Evolutionary conservation across 1,284 basidiomycete species (phyloP), one percentile per base, ranked within the genome.

Genomic region (Cryptococcus hybrid): DNA sequence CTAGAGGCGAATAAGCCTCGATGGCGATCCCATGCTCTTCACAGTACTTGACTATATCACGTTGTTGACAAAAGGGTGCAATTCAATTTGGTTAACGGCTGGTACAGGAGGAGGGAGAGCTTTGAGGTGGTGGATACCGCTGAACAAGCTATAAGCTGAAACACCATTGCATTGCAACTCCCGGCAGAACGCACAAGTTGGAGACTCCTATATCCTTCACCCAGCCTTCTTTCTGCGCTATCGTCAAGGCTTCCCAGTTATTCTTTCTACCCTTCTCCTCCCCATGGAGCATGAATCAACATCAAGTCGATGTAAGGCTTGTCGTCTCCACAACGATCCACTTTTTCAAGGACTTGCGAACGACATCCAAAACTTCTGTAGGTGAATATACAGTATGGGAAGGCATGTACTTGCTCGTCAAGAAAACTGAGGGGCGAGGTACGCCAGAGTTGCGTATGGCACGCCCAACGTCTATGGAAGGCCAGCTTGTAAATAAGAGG

Each of bases 21-120:
- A 93, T 79, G 37, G 86, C 79, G 54, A 95, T 90, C 5, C 79
- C 18, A 61, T 90, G 79, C 50, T 82, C 72, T 30, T 77, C 69
- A 78, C 91, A 93, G 73, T 89, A 93, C 15, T 83, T 80, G 34
- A 90, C 89, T 56, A 93, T 90, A 7, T 85, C 83, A 46, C 80
- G 80, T 61, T 91, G 89, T 68, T 92, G 90, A 76, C 89, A 92
- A 64, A 88, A 0, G 91, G 90, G 69, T 92, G 89, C 6, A 92
- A 80, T 85, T 93, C 88, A 55, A 94, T 86, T 70, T 95, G 91
- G 74, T 94, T 92, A 48, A 93, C 85, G 1, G 86, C 80, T 1
- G 91, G 91, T 71, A 84, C 81, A 68, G 90, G 66, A 66, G 73
- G 84, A 82, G 5, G 66, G 60, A 94, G 86, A 71, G 93, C 86